Conservation (phyloP, 495 filamentous ascomycete genomes). For the Pseudevernia furfuracea region DNA sequence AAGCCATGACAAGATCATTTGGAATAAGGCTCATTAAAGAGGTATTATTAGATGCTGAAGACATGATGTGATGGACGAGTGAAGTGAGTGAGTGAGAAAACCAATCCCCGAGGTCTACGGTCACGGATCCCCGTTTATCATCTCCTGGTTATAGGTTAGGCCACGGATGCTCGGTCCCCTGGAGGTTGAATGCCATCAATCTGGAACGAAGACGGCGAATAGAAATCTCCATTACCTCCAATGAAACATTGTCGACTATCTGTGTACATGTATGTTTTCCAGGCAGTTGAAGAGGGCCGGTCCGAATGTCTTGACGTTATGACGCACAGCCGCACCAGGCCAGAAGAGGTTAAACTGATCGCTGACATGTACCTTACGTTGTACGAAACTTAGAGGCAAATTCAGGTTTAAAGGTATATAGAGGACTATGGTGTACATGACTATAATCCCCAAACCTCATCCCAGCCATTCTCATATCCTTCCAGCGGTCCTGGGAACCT, state of each 20-base stretch:
- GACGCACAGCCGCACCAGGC: background rate
- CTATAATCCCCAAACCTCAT: constrained; percentile 49
- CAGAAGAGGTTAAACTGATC: background rate
- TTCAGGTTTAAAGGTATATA: background rate
- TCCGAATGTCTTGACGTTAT: background rate
- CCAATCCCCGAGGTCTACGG: background rate
- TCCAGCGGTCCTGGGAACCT: constrained; percentile 48
- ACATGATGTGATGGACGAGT: background rate
- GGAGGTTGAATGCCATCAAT: background rate
- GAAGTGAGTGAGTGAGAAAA: background rate
- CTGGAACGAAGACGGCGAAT: background rate
- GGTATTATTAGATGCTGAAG: constrained; percentile 21
- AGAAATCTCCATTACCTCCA: background rate
- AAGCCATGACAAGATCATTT: constrained; percentile 49
- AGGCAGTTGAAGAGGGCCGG: background rate
- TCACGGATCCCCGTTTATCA: background rate
- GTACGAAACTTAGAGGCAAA: background rate
- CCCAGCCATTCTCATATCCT: constrained; percentile 46
- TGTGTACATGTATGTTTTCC: background rate
- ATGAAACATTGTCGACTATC: background rate
- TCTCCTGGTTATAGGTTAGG: background rate
- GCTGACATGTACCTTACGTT: no score
- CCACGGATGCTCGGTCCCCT: background rate
- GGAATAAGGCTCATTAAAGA: constrained; percentile 28
- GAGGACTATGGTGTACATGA: background rate